Evolutionary conservation across 305 asterid species (phyloP).

Genomic region (Plantago lanceolata): DNA sequence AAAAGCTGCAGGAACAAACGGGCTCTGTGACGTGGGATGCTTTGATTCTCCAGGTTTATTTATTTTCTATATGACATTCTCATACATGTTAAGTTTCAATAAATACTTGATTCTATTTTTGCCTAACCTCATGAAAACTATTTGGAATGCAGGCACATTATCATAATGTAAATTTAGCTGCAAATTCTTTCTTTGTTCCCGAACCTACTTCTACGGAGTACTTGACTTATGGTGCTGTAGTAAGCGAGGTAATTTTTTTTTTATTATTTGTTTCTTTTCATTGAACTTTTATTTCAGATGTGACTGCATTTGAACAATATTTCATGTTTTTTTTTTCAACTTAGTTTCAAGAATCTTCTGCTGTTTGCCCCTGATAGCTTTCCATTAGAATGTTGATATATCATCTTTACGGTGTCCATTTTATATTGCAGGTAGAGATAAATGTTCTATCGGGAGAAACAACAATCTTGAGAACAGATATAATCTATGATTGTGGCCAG

Average conservation of each 20-base stretch:
- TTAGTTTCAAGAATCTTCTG: background rate
- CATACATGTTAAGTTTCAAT: background rate
- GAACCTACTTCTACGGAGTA: slow-evolving; percentile 32
- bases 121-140: background rate
- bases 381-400: background rate
- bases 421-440: slow-evolving; percentile 48
- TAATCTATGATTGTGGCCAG: slow-evolving; percentile 62
- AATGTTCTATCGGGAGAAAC: slow-evolving; percentile 56
- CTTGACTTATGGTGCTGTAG: slow-evolving; percentile 60
- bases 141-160: slow-evolving; percentile 40
- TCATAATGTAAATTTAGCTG: slow-evolving; percentile 44
- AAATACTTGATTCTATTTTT: slow-evolving; percentile 1
- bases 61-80: background rate
- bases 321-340: background rate
- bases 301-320: background rate
- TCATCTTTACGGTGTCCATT: background rate
- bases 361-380: background rate
- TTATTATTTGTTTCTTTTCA: background rate
- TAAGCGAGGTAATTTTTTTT: slow-evolving; percentile 50
- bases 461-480: slow-evolving; percentile 47
- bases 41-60: slow-evolving; percentile 48
- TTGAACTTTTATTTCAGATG: background rate
- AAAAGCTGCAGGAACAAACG: slow-evolving; percentile 39
- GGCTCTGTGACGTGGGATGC: slow-evolving; percentile 44
- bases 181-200: slow-evolving; percentile 53